Evolutionary conservation across 2,329 filamentous ascomycete species (phyloP).

Genomic region (Paraconiothyrium brasiliense): DNA sequence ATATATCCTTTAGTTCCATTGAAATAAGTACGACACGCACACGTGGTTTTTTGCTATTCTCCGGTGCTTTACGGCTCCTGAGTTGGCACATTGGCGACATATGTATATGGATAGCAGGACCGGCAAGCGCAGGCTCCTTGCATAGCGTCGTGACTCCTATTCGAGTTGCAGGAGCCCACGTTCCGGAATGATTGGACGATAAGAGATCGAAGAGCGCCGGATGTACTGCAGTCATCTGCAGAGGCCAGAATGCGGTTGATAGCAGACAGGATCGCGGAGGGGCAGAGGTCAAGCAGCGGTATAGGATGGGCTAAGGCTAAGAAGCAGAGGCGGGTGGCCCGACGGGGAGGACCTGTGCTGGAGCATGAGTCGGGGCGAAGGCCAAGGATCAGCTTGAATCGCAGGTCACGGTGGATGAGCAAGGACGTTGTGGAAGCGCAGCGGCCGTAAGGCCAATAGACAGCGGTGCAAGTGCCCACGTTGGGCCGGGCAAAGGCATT

Average conservation of each 20-base stretch:
- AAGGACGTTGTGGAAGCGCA: not conserved
- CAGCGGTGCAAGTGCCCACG: not conserved
- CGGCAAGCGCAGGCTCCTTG: conserved; percentile 13
- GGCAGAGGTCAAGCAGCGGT: conserved; percentile 4
- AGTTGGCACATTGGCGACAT: conserved; percentile 7
- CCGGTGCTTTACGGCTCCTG: not conserved
- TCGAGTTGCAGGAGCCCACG: conserved; percentile 46
- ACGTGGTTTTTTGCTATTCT: conserved; percentile 3
- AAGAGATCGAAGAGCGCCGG: conserved; percentile 21
- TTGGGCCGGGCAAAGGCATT: not conserved
- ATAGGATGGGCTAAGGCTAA: conserved; percentile 2
- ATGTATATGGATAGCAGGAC: conserved; percentile 1
- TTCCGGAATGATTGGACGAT: conserved; percentile 49
- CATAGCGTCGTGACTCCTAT: conserved; percentile 20
- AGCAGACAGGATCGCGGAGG: conserved; percentile 10
- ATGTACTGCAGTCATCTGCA: conserved; percentile 17
- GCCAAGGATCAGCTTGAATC: conserved; percentile 14
- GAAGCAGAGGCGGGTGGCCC: conserved; percentile 1
- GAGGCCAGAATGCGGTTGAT: conserved; percentile 15
- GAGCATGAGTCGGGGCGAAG: conserved; percentile 13
- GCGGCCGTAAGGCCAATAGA: conserved; percentile 11
- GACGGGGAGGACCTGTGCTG: conserved; percentile 1
- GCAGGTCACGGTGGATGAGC: not conserved
- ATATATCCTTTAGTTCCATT: not conserved
- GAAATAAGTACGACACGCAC: not conserved